Evolutionary conservation across 208 protist genomes (phyloP).

Genomic region (Leishmania guyanensis): DNA sequence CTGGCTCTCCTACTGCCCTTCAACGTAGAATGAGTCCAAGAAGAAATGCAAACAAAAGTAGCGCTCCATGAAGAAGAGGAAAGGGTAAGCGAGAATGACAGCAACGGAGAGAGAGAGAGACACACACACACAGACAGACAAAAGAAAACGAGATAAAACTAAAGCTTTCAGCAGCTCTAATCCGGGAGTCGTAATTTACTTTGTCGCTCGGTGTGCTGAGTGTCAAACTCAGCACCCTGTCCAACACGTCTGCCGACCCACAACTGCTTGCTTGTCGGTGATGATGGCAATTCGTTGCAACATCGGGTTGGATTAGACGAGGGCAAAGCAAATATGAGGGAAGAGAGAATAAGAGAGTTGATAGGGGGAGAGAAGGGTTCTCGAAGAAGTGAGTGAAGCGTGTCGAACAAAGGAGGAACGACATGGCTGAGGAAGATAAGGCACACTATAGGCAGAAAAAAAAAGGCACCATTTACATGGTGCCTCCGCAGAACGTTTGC

Average conservation of each 20-base stretch:
- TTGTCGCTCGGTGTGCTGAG: background rate
- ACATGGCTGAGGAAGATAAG: background rate
- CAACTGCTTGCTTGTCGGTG: background rate
- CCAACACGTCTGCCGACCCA: background rate
- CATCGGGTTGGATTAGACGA: background rate
- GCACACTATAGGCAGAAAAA: background rate
- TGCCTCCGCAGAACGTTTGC: background rate
- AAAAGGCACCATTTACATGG: background rate
- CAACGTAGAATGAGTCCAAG: background rate
- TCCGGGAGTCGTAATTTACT: background rate
- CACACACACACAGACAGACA: background rate
- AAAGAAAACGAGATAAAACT: background rate
- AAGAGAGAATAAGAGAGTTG: background rate
- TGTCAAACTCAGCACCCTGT: background rate
- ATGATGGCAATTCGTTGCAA: background rate
- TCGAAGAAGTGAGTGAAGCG: background rate
- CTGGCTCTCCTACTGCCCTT: background rate
- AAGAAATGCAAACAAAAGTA: background rate
- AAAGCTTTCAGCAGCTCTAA: background rate
- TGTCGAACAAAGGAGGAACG: background rate
- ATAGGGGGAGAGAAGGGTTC: background rate
- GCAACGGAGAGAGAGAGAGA: too few species aligned
- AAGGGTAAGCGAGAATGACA: background rate
- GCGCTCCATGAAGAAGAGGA: slow-evolving; percentile 14
- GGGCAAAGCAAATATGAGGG: background rate